These are phyloP conservation scores for Hypsizygus ulmarius DNA, from an alignment of 1,284 basidiomycete species.

Conservation along the genomic window DNA sequence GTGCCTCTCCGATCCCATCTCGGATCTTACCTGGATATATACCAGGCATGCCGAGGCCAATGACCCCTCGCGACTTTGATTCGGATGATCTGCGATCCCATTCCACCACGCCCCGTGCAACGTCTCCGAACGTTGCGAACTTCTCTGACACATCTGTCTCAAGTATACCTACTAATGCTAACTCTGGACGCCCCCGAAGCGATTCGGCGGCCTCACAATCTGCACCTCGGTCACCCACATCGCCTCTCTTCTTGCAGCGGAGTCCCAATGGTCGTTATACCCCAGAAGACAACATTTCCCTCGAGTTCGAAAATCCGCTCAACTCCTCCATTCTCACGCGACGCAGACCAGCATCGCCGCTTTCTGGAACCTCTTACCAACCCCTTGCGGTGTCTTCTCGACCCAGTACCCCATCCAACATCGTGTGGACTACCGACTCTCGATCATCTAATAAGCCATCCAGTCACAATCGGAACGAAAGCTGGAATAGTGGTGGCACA, in stretches of 20 bases:
- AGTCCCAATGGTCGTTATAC: conserved; percentile 61
- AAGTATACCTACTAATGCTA: conserved; percentile 20
- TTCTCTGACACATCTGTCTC: conserved; percentile 25
- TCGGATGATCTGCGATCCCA: conserved; percentile 70
- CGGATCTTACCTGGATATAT: conserved; percentile 78
- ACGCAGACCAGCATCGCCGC: conserved; percentile 64
- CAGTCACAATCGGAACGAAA: conserved; percentile 57
- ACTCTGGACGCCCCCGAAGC: conserved; percentile 40
- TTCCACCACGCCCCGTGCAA: conserved; percentile 76
- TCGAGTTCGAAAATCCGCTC: conserved; percentile 44
- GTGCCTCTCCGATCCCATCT: conserved; percentile 58
- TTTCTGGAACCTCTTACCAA: conserved; percentile 59
- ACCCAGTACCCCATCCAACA: conserved; percentile 70
- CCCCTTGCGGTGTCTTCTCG: conserved; percentile 58
- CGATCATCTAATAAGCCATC: conserved; percentile 31
- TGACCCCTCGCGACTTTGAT: conserved; percentile 76
- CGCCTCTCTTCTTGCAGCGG: conserved; percentile 53
- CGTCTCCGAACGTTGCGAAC: conserved; percentile 47
- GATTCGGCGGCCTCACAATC: conserved; percentile 53
- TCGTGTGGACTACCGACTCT: conserved; percentile 53
- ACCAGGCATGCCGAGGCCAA: conserved; percentile 82
- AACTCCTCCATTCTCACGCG: conserved; percentile 51
- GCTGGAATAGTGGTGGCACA: conserved; percentile 49
- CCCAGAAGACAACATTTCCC: conserved; percentile 45
- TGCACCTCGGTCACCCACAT: conserved; percentile 39